Conservation (phyloP, 2,329 filamentous ascomycete genomes). For the Apiospora pterosperma region DNA sequence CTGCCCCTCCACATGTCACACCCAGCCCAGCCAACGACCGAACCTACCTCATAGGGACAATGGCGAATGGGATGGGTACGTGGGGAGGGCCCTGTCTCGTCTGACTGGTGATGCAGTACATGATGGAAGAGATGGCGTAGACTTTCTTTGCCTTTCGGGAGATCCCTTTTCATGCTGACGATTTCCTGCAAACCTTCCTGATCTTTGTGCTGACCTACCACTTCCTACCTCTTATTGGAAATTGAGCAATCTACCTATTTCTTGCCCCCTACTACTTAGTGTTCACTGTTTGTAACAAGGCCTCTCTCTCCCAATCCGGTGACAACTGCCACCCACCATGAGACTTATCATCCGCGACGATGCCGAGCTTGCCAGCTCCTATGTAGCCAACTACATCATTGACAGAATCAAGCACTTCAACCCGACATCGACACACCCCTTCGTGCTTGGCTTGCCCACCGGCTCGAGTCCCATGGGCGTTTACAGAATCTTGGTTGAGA, state of each 20-base stretch:
- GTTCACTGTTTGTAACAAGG: not conserved
- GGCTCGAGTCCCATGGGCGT: constrained; percentile 77
- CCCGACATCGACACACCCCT: constrained; percentile 69
- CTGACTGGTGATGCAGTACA: not conserved
- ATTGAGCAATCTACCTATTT: not conserved
- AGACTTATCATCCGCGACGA: constrained; percentile 81
- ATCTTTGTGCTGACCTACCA: constrained; percentile 5
- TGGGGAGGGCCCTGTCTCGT: not conserved
- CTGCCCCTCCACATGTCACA: not conserved
- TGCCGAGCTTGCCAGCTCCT: constrained; percentile 63
- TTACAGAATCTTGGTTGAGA: constrained; percentile 71
- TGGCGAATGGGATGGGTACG: not conserved
- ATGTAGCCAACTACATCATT: constrained; percentile 80
- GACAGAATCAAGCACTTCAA: constrained; percentile 76
- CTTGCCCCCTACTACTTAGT: not conserved
- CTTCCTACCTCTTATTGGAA: constrained; percentile 9
- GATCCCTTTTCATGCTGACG: constrained; percentile 3
- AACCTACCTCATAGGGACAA: not conserved
- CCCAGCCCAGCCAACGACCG: not conserved
- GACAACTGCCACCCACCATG: constrained; percentile 45
- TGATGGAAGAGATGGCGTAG: not conserved
- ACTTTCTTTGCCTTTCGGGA: constrained; percentile 1
- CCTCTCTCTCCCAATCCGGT: not conserved
- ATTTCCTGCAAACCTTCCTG: constrained; percentile 5
- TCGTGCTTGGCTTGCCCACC: constrained; percentile 80